Evolutionary conservation across 129 eudicot species (phyloP).

Genomic region (Flaveria robusta): DNA sequence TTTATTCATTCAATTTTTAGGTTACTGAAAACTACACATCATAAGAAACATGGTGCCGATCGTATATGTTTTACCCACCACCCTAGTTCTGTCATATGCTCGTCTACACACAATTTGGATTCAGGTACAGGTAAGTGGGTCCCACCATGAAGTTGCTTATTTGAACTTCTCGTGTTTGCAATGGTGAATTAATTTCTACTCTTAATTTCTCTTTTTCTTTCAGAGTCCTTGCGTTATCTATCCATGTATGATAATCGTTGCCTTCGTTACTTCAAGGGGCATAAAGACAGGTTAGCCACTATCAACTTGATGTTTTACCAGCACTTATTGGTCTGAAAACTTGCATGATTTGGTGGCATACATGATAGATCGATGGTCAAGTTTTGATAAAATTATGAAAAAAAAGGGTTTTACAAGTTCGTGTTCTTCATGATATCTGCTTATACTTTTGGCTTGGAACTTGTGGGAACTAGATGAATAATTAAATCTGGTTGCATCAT

Average conservation of each 20-base stretch:
- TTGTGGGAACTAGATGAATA: conserved; percentile 4
- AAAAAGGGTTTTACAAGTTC: not conserved
- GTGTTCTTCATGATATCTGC: not conserved
- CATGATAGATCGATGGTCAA: conserved; percentile 15
- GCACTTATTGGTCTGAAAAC: not conserved
- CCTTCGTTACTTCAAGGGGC: conserved; percentile 95
- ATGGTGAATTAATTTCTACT: conserved; percentile 9
- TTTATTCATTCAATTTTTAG: conserved; percentile 41
- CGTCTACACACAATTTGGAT: conserved; percentile 73
- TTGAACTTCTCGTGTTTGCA: not conserved
- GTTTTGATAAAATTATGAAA: not conserved
- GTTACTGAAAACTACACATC: conserved; percentile 87
- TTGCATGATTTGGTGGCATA: conserved; percentile 14
- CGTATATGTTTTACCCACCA: conserved; percentile 94
- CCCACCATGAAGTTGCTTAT: not conserved
- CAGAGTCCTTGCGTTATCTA: conserved; percentile 84
- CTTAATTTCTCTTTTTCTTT: not conserved
- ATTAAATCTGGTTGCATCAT: not conserved
- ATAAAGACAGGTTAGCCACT: conserved; percentile 70
- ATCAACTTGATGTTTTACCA: conserved; percentile 4
- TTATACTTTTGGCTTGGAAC: conserved; percentile 20
- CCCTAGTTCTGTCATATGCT: conserved; percentile 84
- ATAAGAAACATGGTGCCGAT: conserved; percentile 95
- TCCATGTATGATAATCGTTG: conserved; percentile 95
- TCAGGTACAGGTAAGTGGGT: conserved; percentile 53